Conservation (phyloP, 1,139 yeast genomes). For the Entelexis paramagnoliae region DNA sequence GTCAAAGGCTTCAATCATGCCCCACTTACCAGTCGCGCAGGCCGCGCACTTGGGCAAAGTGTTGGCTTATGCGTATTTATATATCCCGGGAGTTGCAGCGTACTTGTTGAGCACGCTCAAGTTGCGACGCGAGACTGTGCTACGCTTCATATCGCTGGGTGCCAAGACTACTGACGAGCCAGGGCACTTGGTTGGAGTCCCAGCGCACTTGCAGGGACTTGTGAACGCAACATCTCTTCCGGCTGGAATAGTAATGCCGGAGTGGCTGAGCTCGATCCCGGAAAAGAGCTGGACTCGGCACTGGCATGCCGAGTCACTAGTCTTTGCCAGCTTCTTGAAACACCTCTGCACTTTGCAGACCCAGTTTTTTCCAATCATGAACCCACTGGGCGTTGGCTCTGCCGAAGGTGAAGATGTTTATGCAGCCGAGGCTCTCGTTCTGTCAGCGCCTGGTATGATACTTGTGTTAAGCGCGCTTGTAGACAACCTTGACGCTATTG, state of each 20-base stretch:
- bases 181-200: slow-evolving; percentile 38
- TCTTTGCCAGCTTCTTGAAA: slow-evolving; percentile 64
- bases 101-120: slow-evolving; percentile 49
- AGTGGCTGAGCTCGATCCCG: slow-evolving; percentile 21
- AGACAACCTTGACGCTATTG: slow-evolving; percentile 6
- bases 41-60: slow-evolving; percentile 75
- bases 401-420: slow-evolving; percentile 3
- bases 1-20: slow-evolving; percentile 42
- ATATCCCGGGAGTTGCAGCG: slow-evolving; percentile 50
- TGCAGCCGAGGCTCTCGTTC: slow-evolving; percentile 1
- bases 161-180: not conserved
- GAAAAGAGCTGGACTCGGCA: slow-evolving; percentile 14
- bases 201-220: slow-evolving; percentile 26
- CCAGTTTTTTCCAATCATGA: slow-evolving; percentile 25
- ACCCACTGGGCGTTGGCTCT: slow-evolving; percentile 3
- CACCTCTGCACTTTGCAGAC: slow-evolving; percentile 43
- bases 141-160: not conserved
- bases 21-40: slow-evolving; percentile 44
- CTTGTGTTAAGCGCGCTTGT: slow-evolving; percentile 13
- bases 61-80: slow-evolving; percentile 56
- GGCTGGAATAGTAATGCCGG: slow-evolving; percentile 24
- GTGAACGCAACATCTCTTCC: not conserved
- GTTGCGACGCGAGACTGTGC: not conserved
- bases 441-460: slow-evolving; percentile 19
- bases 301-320: slow-evolving; percentile 43